These are phyloP conservation scores for Macadamia tetraphylla DNA, from an alignment of 164 flowering plant genomes.

Conservation along the genomic window DNA sequence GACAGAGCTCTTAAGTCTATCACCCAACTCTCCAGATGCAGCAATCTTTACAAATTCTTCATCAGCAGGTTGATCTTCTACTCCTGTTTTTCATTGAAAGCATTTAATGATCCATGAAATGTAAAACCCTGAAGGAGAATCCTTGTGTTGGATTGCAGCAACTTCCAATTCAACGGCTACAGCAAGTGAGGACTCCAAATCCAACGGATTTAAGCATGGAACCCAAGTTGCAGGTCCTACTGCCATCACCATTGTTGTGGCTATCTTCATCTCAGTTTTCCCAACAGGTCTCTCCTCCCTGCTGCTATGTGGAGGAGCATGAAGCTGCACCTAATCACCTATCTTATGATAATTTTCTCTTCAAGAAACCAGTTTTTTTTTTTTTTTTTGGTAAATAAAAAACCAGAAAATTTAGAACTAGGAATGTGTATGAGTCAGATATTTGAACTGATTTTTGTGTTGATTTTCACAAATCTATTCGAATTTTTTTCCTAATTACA, in stretches of 20 bases:
- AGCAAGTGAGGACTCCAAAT: neutral
- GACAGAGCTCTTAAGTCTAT: conserved; percentile 39
- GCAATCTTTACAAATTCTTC: conserved; percentile 33
- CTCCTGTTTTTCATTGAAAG: neutral
- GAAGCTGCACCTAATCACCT: neutral
- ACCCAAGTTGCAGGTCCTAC: conserved; percentile 6
- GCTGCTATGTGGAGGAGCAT: neutral
- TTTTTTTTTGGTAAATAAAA: too few species aligned
- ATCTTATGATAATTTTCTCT: too few species aligned
- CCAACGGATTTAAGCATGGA: conserved; percentile 7
- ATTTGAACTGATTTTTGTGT: too few species aligned
- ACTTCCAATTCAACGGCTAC: neutral
- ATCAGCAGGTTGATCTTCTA: conserved; percentile 12
- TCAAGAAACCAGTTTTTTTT: too few species aligned
- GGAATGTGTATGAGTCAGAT: too few species aligned
- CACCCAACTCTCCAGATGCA: conserved; percentile 39
- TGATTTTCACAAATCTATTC: too few species aligned
- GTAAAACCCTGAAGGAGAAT: neutral
- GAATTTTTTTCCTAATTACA: too few species aligned
- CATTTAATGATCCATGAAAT: neutral
- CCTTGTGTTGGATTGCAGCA: neutral
- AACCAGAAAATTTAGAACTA: too few species aligned
- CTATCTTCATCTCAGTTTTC: conserved; percentile 10
- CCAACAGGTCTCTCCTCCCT: conserved; percentile 1
- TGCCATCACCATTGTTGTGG: conserved; percentile 6